Conservation (phyloP, 2,329 filamentous ascomycete genomes). For the Arthrobotrys iridis region DNA sequence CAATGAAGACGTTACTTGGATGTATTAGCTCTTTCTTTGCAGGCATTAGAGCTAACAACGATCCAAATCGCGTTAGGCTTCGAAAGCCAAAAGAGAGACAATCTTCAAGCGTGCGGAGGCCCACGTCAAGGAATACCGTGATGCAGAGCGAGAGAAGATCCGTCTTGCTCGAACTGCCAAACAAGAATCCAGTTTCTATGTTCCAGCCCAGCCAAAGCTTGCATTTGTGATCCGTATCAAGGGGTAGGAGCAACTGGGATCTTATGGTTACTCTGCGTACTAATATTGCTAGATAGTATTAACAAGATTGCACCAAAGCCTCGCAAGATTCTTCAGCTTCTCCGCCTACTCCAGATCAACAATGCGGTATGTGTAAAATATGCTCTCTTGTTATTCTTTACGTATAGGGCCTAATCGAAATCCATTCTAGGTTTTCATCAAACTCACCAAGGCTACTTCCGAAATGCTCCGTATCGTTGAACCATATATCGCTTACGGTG, state of each 20-base stretch:
- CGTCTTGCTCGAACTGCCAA: slow-evolving; percentile 89
- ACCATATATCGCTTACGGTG: slow-evolving; percentile 98
- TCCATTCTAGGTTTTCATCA: slow-evolving; percentile 75
- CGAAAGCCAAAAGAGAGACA: slow-evolving; percentile 97
- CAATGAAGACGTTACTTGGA: not conserved
- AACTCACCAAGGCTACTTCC: slow-evolving; percentile 94
- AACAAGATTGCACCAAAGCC: slow-evolving; percentile 99
- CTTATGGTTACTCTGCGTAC: slow-evolving; percentile 60
- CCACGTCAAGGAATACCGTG: slow-evolving; percentile 99
- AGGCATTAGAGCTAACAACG: not conserved
- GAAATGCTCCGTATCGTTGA: slow-evolving; percentile 99
- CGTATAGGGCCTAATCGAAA: not conserved
- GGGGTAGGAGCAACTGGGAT: slow-evolving; percentile 68
- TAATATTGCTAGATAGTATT: slow-evolving; percentile 73
- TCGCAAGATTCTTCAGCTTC: slow-evolving; percentile 99
- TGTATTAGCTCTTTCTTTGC: not conserved
- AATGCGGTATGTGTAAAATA: slow-evolving; percentile 72
- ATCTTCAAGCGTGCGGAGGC: slow-evolving; percentile 99
- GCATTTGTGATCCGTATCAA: slow-evolving; percentile 99
- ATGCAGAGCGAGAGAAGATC: slow-evolving; percentile 97
- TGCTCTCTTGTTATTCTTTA: not conserved
- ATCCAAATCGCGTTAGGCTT: slow-evolving; percentile 71
- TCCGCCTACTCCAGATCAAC: slow-evolving; percentile 99
- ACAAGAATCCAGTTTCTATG: slow-evolving; percentile 91
- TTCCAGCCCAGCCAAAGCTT: slow-evolving; percentile 92